phyloP scores from a whole-genome alignment of 202 grass and related monocot species.

The Panicum hallii region DNA sequence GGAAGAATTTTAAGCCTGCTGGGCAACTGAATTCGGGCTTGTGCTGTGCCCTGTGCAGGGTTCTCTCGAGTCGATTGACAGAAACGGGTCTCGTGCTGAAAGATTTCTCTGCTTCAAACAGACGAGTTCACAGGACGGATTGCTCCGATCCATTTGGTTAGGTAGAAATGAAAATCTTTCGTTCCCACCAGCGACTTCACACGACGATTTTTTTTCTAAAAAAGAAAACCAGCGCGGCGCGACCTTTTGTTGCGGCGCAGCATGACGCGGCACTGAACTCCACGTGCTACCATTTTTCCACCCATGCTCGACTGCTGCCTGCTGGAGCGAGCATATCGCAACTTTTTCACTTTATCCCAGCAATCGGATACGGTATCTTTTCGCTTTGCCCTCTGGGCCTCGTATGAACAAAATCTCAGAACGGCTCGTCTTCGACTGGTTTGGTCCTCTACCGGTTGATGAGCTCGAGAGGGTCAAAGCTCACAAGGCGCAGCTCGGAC shows the following conservation, averaged over 20 bases:
- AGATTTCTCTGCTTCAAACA: neutral
- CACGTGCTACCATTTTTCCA: neutral
- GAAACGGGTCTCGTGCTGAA: neutral
- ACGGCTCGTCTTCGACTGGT: neutral
- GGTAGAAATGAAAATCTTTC: neutral
- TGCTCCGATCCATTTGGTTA: neutral
- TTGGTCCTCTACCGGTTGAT: no score
- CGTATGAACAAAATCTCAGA: constrained; percentile 28
- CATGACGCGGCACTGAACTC: no score
- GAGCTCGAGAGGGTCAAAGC: neutral
- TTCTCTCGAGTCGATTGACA: no score
- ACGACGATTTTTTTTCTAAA: no score
- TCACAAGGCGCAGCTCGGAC: neutral
- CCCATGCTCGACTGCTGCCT: constrained; percentile 16
- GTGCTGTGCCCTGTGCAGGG: neutral
- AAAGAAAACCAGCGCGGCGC: neutral
- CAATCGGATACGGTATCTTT: neutral
- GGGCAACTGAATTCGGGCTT: no score
- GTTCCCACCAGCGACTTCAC: neutral
- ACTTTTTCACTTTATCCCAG: neutral
- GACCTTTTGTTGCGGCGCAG: neutral
- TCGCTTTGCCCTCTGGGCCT: neutral
- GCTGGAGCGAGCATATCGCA: constrained; percentile 1
- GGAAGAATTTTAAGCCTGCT: neutral
- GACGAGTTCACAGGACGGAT: neutral